Conservation (phyloP, 2,329 filamentous ascomycete genomes). For the Penicillium freii region DNA sequence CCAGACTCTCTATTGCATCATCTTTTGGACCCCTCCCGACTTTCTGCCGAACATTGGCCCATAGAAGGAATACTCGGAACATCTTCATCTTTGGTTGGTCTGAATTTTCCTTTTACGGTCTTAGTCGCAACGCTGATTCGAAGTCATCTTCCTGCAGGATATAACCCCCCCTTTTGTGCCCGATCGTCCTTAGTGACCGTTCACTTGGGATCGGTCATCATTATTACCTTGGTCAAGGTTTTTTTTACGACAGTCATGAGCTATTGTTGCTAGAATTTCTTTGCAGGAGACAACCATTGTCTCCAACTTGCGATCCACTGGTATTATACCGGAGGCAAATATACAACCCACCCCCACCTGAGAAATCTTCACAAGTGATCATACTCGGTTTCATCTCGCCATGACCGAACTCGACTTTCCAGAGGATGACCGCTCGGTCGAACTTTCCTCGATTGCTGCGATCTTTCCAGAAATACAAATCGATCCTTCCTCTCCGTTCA, state of each 20-base stretch:
- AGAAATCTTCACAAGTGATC: conserved; percentile 6
- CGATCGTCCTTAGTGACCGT: conserved; percentile 14
- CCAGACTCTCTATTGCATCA: conserved; percentile 29
- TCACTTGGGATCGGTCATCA: conserved; percentile 2
- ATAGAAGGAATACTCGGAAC: conserved; percentile 6
- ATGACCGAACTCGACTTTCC: conserved; percentile 39
- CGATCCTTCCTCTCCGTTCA: conserved; percentile 47
- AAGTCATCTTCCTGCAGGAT: conserved; percentile 3
- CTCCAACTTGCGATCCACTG: neutral
- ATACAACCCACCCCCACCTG: neutral
- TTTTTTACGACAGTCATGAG: neutral
- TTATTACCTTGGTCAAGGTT: neutral
- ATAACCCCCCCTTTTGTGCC: conserved; percentile 11
- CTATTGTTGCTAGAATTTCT: neutral
- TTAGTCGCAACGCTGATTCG: conserved; percentile 3
- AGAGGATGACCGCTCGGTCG: conserved; percentile 59
- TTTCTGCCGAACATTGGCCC: conserved; percentile 13
- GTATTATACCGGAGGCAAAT: neutral
- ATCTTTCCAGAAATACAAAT: conserved; percentile 62
- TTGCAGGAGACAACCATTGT: conserved; percentile 2
- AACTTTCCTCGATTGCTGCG: conserved; percentile 58
- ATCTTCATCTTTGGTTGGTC: conserved; percentile 16
- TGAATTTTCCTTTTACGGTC: neutral
- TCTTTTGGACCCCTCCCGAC: conserved; percentile 25
- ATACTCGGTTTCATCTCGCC: conserved; percentile 3